These are phyloP conservation scores for Corymbia maculata DNA, from an alignment of 345 rosid species.

Conservation along the genomic window DNA sequence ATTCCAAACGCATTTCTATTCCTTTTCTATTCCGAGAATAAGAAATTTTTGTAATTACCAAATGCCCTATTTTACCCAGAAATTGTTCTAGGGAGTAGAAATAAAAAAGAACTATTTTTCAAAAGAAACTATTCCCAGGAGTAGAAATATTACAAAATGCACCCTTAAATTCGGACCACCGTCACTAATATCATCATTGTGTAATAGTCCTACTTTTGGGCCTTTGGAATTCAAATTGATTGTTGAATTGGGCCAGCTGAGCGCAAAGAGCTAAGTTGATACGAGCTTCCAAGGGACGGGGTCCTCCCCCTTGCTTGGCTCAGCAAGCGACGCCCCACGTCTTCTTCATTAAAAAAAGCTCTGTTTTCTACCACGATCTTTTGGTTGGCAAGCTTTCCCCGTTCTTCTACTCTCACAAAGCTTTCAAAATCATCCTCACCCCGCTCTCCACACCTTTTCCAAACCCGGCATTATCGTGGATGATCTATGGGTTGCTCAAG, in stretches of 20 bases:
- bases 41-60: no score
- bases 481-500: neutral
- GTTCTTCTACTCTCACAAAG: neutral
- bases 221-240: neutral
- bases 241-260: fast-evolving
- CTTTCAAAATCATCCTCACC: neutral
- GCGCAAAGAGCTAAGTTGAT: neutral
- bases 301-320: neutral
- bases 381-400: neutral
- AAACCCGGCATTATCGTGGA: neutral
- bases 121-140: no score
- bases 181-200: no score
- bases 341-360: neutral
- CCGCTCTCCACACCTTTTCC: neutral
- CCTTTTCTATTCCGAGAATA: no score
- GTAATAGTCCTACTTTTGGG: neutral
- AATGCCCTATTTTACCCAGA: no score
- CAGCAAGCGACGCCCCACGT: neutral
- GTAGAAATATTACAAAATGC: no score
- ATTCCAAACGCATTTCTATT: no score
- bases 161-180: no score
- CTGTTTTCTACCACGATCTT: neutral
- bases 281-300: neutral
- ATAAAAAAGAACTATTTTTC: no score
- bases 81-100: no score